Evolutionary conservation across 139 green algal species (phyloP), one percentile per base, ranked within the genome.

Genomic region (Micromonas pusilla): DNA sequence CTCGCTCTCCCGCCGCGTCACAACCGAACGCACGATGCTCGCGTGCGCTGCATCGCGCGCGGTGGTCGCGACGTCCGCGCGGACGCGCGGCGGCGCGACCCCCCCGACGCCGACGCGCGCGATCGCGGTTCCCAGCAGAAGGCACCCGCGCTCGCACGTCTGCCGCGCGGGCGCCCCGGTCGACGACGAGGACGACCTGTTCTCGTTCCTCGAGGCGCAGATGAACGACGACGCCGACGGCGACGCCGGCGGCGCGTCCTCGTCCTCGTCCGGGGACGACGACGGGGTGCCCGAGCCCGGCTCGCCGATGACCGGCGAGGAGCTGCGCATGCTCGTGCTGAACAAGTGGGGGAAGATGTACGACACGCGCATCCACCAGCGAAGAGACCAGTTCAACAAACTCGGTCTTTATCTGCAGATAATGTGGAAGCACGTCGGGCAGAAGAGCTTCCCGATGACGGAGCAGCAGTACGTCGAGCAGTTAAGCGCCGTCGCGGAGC

Each of bases 401-500:
- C 63, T 83, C 28, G 25, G 64, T 28, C 39, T 83, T 26, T 83
- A 80, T 64, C 20, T 83, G 13, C 79, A 83, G 37, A 65, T 83
- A 1, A 83, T 83, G 79, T 83, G 79, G 79, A 83, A 83, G 60
- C 77, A 72, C 62, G 28, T 83, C 16, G 79, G 72, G n/a, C 79
- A 83, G 72, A 78, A 78, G 79, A 70, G 36, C 20, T 83, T 83
- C 65, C 79, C 79, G 21, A 65, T 83, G 33, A 76, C 72, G 2
- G 79, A 83, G 79, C 34, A 52, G 63, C n/a, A 73, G 62, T 83
- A 83, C 62, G 64, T 77, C n/a, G 79, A 74, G 28, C 79, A 83
- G 65, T 63, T 79, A 1, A 72, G 52, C 34, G 79, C 79, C 9
- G 79, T 83, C 5, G 79, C 79, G n/a, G 71, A 79, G 32, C 45